Conservation (phyloP, 805 yeast genomes). For the Ogataea pilisensis region DNA sequence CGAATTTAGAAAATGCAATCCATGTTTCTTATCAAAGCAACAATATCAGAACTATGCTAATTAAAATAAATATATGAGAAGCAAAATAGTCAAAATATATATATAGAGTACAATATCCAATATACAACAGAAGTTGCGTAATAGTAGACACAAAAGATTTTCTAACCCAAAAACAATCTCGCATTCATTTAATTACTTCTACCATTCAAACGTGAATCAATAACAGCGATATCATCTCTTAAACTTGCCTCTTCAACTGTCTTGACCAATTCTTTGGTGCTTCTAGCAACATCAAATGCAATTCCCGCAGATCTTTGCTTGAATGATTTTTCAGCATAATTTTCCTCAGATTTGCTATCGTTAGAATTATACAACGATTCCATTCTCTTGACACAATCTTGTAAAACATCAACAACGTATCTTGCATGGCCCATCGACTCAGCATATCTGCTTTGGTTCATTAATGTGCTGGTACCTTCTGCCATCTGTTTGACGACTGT, state of each 20-base stretch:
- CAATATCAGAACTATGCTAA: too few species aligned
- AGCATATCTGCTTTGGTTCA: conserved; percentile 83
- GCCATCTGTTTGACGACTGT: conserved; percentile 82
- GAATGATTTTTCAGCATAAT: conserved; percentile 81
- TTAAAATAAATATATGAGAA: too few species aligned
- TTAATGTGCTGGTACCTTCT: conserved; percentile 79
- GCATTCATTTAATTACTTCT: background rate
- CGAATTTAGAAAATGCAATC: too few species aligned
- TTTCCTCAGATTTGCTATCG: conserved; percentile 41
- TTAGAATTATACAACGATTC: conserved; percentile 52
- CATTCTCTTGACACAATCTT: conserved; percentile 85
- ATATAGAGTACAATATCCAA: background rate
- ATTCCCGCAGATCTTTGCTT: conserved; percentile 94
- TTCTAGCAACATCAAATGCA: conserved; percentile 93
- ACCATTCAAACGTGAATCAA: conserved; percentile 56
- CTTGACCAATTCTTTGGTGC: conserved; percentile 92
- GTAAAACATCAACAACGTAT: conserved; percentile 84
- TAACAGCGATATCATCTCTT: conserved; percentile 76
- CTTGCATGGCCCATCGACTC: conserved; percentile 85
- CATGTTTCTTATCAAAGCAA: too few species aligned
- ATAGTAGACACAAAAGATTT: too few species aligned
- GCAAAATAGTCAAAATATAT: too few species aligned
- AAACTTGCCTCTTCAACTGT: conserved; percentile 93
- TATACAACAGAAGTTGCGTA: too few species aligned
- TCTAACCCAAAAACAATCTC: too few species aligned